phyloP scores from a whole-genome alignment of 306 rosid species.

The Leucaena leucocephala region DNA sequence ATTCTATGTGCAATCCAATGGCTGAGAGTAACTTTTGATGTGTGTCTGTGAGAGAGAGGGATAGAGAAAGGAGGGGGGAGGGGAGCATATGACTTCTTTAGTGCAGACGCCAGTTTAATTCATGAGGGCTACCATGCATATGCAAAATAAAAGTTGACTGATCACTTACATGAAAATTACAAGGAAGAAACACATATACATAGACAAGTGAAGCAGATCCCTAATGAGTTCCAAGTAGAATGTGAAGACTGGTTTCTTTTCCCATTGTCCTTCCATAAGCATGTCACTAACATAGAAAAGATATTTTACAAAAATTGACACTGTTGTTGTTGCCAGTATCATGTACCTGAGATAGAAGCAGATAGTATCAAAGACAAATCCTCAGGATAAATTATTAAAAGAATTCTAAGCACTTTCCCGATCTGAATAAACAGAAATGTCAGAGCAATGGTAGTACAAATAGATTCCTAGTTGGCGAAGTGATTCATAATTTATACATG shows the following conservation, averaged over 20 bases:
- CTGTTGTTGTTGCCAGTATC: slow-evolving; percentile 94
- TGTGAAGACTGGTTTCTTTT: slow-evolving; percentile 91
- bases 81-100: not conserved
- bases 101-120: slow-evolving; percentile 15
- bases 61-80: not conserved
- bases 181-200: slow-evolving; percentile 95
- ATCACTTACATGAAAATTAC: slow-evolving; percentile 92
- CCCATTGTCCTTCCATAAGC: slow-evolving; percentile 99
- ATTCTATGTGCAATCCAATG: slow-evolving; percentile 8
- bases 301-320: slow-evolving; percentile 86
- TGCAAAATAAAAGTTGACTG: slow-evolving; percentile 24
- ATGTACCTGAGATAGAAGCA: slow-evolving; percentile 78
- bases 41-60: not conserved
- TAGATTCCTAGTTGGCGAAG: slow-evolving; percentile 9
- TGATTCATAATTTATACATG: not conserved
- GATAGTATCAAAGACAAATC: slow-evolving; percentile 29
- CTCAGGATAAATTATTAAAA: not conserved
- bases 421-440: not conserved
- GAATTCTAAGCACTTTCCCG: not conserved
- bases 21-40: not conserved
- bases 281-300: slow-evolving; percentile 88
- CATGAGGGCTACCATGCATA: slow-evolving; percentile 17
- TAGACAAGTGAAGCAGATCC: slow-evolving; percentile 94
- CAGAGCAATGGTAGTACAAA: not conserved
- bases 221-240: slow-evolving; percentile 93